Evolutionary conservation across 2,329 filamentous ascomycete genomes (phyloP).

Genomic region (Phialophora verrucosa): DNA sequence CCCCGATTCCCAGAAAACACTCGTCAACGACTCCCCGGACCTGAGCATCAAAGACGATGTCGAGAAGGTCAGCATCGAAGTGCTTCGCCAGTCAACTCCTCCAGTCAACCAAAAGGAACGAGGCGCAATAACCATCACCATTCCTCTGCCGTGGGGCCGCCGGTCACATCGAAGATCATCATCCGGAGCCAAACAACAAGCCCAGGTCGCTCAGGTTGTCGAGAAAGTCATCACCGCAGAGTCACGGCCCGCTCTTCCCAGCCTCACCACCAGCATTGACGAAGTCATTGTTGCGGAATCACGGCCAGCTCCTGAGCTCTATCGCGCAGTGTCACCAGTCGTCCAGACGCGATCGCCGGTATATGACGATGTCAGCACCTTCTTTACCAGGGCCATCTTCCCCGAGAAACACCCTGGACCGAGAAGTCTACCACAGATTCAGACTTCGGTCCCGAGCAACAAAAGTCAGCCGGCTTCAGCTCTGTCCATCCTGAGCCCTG

Average conservation of each 20-base stretch:
- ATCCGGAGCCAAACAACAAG: constrained; percentile 17
- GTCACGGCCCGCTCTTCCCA: constrained; percentile 10
- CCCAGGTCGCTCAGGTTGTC: constrained; percentile 3
- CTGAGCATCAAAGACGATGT: constrained; percentile 18
- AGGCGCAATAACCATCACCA: constrained; percentile 34
- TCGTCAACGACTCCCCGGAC: constrained; percentile 33
- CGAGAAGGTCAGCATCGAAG: constrained; percentile 13
- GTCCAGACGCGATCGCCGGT: constrained; percentile 30
- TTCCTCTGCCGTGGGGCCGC: constrained; percentile 34
- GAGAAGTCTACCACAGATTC: constrained; percentile 87
- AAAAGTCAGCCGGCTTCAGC: constrained; percentile 33
- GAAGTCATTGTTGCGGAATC: constrained; percentile 30
- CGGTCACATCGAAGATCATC: constrained; percentile 33
- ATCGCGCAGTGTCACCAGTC: constrained; percentile 24
- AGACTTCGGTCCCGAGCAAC: constrained; percentile 64
- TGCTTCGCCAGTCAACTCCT: constrained; percentile 15
- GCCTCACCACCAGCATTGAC: constrained; percentile 23
- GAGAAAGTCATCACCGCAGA: constrained; percentile 17
- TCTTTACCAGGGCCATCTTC: constrained; percentile 54
- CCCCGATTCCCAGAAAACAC: constrained; percentile 35
- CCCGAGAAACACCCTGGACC: constrained; percentile 76
- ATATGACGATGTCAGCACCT: constrained; percentile 32
- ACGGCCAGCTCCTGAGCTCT: constrained; percentile 15
- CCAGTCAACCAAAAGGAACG: constrained; percentile 29
- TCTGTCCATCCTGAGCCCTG: constrained; percentile 32